Evolutionary conservation across 129 eudicot species (phyloP), one percentile per base, ranked within the genome.

Genomic region (Tanacetum coccineum): DNA sequence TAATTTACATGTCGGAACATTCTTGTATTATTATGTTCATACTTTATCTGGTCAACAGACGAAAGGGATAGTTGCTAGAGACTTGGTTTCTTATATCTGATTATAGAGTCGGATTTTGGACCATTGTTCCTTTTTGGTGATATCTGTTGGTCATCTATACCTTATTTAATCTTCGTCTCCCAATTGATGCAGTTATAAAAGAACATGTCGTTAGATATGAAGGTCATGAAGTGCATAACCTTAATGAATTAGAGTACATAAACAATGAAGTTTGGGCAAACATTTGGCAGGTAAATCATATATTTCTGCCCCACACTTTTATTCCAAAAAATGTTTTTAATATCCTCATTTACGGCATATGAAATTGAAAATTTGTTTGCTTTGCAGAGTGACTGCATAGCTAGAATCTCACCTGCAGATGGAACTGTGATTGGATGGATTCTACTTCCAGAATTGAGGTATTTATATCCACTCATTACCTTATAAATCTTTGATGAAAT

Each of bases 261-360:
- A 68, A 85, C 54, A 85, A 79, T 68, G 96, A 92, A 88, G 82
- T 92, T 65, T 92, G 98, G 98, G 96, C 98, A 73, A 92, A 92
- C 72, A 82, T 92, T 71, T 91, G 90, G 94, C 82, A 79, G 96
- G 97, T 87, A 74, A 30, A 70, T 36, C 59, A 45, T 22, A 22
- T 22, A 22, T 11, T 28, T 13, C 62, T 56, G 0, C 61, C 25
- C 42, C 19, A 19, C 48, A 32, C 36, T 22, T 22, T 22, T 2
- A 22, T 67, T 47, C 42, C 14, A 47, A 25, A 36, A n/a, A 48
- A 47, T 47, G 25, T 14, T 21, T 15, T n/a, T 13, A 40, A 18
- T 59, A 49, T 30, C 32, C 36, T 32, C 9, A 6, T 60, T 62
- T n/a, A 62, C 54, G 25, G 25, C 6, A 14, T 72, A 25, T 73